Conservation (phyloP, 1,284 basidiomycete genomes). For the Coniferiporia sulphurascens region DNA sequence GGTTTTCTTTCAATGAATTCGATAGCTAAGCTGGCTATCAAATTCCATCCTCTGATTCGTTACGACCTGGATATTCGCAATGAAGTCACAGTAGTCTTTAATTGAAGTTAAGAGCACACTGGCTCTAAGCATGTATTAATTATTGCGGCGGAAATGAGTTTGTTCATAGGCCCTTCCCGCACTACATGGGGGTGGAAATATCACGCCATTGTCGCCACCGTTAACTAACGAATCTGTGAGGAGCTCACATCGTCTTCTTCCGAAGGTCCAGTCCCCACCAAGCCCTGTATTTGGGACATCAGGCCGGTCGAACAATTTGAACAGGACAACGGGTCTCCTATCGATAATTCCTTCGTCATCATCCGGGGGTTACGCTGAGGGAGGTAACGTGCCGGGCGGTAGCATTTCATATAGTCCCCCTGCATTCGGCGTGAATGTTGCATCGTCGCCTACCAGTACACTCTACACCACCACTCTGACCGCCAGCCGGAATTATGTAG, state of each 20-base stretch:
- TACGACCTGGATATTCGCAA: too few species aligned
- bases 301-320: background rate
- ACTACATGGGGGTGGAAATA: background rate
- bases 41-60: too few species aligned
- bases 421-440: conserved; percentile 7
- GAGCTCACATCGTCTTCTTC: conserved; percentile 9
- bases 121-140: too few species aligned
- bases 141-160: too few species aligned
- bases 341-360: background rate
- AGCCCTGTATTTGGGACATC: background rate
- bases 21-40: too few species aligned
- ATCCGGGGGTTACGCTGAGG: background rate
- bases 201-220: conserved; percentile 1
- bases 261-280: background rate
- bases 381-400: background rate
- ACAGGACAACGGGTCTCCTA: background rate
- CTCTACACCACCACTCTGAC: background rate
- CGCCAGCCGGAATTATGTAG: background rate
- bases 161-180: background rate
- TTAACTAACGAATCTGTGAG: background rate
- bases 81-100: too few species aligned
- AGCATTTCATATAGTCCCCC: conserved; percentile 4
- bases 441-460: background rate
- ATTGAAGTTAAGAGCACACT: too few species aligned
- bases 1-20: too few species aligned